Percentiles rank a stretch among this genome's conserved stretches.
phyloP scores from a whole-genome alignment of 768 basidiomycete species.

The Psilocybe cubensis region DNA sequence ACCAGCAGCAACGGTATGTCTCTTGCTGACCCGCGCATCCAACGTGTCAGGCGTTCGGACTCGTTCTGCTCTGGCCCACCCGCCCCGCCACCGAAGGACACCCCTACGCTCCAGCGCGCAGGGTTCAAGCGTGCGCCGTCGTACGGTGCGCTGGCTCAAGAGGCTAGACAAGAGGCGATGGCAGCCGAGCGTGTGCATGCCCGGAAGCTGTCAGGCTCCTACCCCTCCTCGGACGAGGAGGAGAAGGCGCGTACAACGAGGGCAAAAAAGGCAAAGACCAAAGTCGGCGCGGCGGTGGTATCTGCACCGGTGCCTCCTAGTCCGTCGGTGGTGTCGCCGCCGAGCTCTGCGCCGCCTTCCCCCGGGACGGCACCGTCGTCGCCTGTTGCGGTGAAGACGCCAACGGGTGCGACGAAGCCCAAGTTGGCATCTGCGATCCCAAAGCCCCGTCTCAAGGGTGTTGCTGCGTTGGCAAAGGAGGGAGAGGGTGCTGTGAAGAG shows the following conservation, averaged over 20 bases:
- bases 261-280: conserved; percentile 63
- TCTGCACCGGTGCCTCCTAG: conserved; percentile 10
- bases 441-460: conserved; percentile 14
- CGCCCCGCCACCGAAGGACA: conserved; percentile 35
- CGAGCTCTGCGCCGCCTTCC: conserved; percentile 19
- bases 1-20: conserved; percentile 35
- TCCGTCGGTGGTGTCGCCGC: conserved; percentile 15
- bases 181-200: conserved; percentile 27
- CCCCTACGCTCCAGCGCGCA: conserved; percentile 19
- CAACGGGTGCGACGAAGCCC: conserved; percentile 10
- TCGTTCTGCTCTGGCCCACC: conserved; percentile 42
- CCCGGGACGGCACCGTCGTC: conserved; percentile 10
- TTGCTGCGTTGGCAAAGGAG: conserved; percentile 7
- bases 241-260: conserved; percentile 63
- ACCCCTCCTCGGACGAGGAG: conserved; percentile 76
- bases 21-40: conserved; percentile 51
- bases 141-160: conserved; percentile 48
- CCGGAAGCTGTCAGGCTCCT: conserved; percentile 38
- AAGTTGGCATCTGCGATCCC: conserved; percentile 10
- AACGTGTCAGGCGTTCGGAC: conserved; percentile 54
- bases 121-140: conserved; percentile 63
- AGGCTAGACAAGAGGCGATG: conserved; percentile 17
- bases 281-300: conserved; percentile 20
- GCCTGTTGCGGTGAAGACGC: conserved; percentile 2
- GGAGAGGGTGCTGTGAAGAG: conserved; percentile 8